Conservation (phyloP, 768 basidiomycete species). For the Boletus vinaceobasis region DNA sequence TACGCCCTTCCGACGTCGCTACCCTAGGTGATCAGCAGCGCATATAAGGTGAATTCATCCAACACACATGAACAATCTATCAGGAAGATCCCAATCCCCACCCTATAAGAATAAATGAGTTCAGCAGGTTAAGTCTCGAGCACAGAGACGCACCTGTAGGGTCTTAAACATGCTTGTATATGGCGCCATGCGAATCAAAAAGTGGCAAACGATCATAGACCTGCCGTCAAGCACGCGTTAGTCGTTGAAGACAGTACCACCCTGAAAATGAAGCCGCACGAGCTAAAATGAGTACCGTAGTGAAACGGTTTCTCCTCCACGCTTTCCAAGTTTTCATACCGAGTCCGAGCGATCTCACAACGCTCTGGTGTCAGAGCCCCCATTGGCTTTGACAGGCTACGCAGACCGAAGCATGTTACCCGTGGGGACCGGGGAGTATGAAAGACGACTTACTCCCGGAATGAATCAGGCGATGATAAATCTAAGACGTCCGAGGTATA, state of each 20-base stretch:
- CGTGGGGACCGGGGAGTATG: not conserved
- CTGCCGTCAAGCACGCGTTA: constrained; percentile 12
- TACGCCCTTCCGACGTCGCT: constrained; percentile 82
- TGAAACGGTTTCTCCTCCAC: constrained; percentile 88
- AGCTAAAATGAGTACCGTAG: constrained; percentile 93
- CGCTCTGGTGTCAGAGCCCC: constrained; percentile 78
- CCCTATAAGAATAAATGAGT: constrained; percentile 48
- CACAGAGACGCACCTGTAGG: constrained; percentile 46
- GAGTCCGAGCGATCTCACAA: constrained; percentile 67
- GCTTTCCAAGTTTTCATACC: constrained; percentile 72
- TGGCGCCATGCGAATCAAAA: constrained; percentile 83
- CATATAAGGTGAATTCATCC: not conserved
- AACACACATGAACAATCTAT: constrained; percentile 73
- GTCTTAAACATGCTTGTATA: constrained; percentile 96
- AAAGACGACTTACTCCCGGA: constrained; percentile 60
- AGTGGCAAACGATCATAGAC: constrained; percentile 96
- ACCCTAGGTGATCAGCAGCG: constrained; percentile 6
- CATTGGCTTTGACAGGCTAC: constrained; percentile 85
- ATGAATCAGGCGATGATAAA: constrained; percentile 55
- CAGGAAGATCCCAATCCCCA: constrained; percentile 92
- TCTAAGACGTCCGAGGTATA: constrained; percentile 73
- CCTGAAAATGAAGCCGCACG: constrained; percentile 27
- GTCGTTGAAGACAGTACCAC: not conserved
- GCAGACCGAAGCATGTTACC: not conserved
- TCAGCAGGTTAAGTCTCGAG: not conserved